Base-by-base conservation (phyloP, 148 eudicot genomes). In the Chenopodium quinoa region DNA sequence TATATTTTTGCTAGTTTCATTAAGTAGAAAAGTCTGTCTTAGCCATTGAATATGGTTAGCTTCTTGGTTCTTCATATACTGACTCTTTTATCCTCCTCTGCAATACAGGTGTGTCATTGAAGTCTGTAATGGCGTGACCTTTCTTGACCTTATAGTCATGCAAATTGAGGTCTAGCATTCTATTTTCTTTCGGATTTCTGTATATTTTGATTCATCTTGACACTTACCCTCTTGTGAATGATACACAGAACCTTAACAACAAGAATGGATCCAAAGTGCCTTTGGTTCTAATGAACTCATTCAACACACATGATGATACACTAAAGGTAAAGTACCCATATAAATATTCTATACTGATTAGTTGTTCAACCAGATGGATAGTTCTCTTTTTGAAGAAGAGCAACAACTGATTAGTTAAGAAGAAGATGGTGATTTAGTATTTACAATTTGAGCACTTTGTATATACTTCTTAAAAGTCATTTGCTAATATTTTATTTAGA, bases 271-370 rank as follows among this genome's bases (percentile, higher is more conserved):
- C 27, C 27, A 27, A 27, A 27, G 0, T 27, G 27, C 27, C 27
- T 27, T 27, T 96, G 85, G 90, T 96, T 82, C 85, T 96, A 34
- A 93, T 96, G 99, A 96, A 96, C 91, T 96, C 99, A 75, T 96
- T 96, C 89, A 96, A 96, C 90, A 96, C 99, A 52, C 98, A 96
- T 84, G 99, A 96, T 78, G 99, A 96, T 72, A 96, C 99, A 63
- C 88, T 82, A 31, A 92, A 93, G 98, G 99, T 96, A 77, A 79
- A 71, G 29, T 80, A 5, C 73, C 10, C 0, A 11, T 78, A 74
- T 46, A 65, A 29, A 47, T 23, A 54, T 66, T 68, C 4, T 84
- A 12, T 20, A 56, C 50, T 80, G 34, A 40, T 46, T 23, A 23
- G 25, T 23, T 23, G 25, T 23, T 23, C 25, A 23, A 23, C 25